Evolutionary conservation across 106 monocot species (phyloP), one percentile per base, ranked within the genome.

Genomic region (Xerophyta viscosa): DNA sequence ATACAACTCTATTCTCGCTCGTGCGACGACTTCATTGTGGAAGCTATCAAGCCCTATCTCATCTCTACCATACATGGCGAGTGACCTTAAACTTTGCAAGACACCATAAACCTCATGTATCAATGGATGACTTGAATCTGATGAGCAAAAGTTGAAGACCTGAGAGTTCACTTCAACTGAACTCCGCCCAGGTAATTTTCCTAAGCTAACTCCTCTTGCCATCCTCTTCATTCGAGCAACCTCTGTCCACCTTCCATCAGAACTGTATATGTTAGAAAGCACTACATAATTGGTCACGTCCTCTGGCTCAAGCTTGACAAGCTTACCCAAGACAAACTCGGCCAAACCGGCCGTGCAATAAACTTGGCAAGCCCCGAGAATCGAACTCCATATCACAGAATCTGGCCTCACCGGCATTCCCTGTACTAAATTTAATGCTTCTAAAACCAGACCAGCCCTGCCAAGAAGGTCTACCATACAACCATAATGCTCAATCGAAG

Each of bases 401-500:
- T 73, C 61, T 13, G 79, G 56, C 22, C 59, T 61, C 15, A 69
- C 37, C 25, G 73, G 60, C 73, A 73, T 73, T 13, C 6, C 42
- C 24, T 2, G 20, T 0, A 69, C 37, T 9, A 79, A 21, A 12
- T 46, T 30, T 9, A 61, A 6, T 2, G 79, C 79, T 50, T 79
- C 69, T 3, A 31, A 8, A 1, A 79, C 21, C 43, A 69, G 41
- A 4, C 73, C 73, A 26, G 69, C 60, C 11, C 73, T 52, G 15
- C 65, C 59, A 15, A 79, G 49, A 13, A 73, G 65, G 31, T 79
- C 79, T 9, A 70, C 65, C 58, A 79, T 21, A 21, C 79, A 79
- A 0, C 79, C 79, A 28, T 79, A 87, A 20, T 87, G 87, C 62
- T 78, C 82, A 0, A 78, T 72, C 74, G 62, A 66, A 3, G 82